Evolutionary conservation across 371 early-diverging fungal genomes (phyloP), one percentile per base, ranked within the genome.

Genomic region (Catenaria anguillulae): DNA sequence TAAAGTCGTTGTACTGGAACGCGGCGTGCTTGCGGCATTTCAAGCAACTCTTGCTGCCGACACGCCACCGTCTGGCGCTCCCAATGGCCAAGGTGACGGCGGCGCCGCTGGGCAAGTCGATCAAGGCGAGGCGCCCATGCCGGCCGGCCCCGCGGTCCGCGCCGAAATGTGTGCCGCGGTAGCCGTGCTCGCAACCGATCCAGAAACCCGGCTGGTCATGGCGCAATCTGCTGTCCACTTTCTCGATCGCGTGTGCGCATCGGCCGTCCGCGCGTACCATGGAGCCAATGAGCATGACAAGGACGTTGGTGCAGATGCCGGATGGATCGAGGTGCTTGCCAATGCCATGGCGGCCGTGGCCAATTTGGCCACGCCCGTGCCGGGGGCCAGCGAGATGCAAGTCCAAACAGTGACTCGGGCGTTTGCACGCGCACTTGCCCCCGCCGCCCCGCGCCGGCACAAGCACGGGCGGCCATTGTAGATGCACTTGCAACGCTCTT

Each of bases 1-100:
- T 73, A 89, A 89, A 69, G 68, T 70, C 56, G 80, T 82, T 4
- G 86, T 92, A 66, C 83, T 84, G 0, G 83, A 87, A 64, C 84
- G 85, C 8, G 91, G 90, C 5, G 84, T 86, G 19, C 83, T 89
- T 4, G 87, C 89, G 6, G 23, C 52, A 4, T 50, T 50, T 31
- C 52, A 29, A 15, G 17, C 19, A 12, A 4, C 10, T 3, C 10
- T 17, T 3, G 45, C 45, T 23, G 21, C 21, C 19, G 45, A 43
- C 45, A 40, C 40, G 5, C 40, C 40, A 17, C 17, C 40, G 40
- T 40, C 40, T 5, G n/a, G n/a, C n/a, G n/a, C n/a, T n/a, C n/a
- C n/a, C n/a, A n/a, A n/a, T n/a, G 37, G 37, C 37, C 37, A 8
- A 4, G 37, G 37, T 13, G 13, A 37, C 37, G 37, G 37, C 8